Percentiles rank a stretch among this genome's conserved stretches.
These are phyloP conservation scores for Pouteria glomerata DNA, from an alignment of 148 eudicot genomes.

Conservation along the genomic window DNA sequence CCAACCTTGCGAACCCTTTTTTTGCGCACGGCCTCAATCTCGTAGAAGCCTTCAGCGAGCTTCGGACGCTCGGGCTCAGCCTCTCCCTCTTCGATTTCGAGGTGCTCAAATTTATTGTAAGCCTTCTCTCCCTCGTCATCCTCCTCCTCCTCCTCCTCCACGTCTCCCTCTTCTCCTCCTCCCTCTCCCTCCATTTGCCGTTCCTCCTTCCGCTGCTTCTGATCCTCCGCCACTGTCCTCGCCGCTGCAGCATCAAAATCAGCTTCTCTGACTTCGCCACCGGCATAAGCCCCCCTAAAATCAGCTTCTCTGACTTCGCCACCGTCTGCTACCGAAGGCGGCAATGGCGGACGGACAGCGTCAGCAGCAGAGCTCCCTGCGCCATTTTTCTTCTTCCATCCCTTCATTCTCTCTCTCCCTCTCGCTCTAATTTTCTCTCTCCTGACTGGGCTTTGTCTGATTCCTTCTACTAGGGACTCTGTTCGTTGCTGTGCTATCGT, in stretches of 20 bases:
- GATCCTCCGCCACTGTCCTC: constrained; percentile 11
- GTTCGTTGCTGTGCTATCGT: too few species aligned
- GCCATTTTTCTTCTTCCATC: constrained; percentile 11
- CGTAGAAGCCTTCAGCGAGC: constrained; percentile 81
- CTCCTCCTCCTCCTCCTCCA: constrained; percentile 10
- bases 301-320: too few species aligned
- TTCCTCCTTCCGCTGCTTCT: constrained; percentile 13
- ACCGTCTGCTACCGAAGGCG: not conserved
- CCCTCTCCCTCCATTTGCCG: constrained; percentile 12
- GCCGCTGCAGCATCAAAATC: too few species aligned
- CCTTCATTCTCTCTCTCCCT: constrained; percentile 16
- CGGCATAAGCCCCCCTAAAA: too few species aligned
- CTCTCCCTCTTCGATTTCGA: constrained; percentile 9
- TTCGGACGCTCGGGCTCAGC: constrained; percentile 33
- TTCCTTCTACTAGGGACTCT: too few species aligned
- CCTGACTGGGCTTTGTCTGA: too few species aligned
- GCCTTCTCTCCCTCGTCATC: constrained; percentile 18
- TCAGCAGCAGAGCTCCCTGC: not conserved
- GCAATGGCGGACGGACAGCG: not conserved
- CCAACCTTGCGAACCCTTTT: constrained; percentile 89
- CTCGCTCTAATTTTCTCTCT: not conserved
- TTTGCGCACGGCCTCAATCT: constrained; percentile 70
- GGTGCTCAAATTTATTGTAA: constrained; percentile 5
- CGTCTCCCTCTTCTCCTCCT: constrained; percentile 8
- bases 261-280: too few species aligned